These are phyloP conservation scores for Lipomyces orientalis DNA, from an alignment of 805 yeast genomes.

Conservation along the genomic window DNA sequence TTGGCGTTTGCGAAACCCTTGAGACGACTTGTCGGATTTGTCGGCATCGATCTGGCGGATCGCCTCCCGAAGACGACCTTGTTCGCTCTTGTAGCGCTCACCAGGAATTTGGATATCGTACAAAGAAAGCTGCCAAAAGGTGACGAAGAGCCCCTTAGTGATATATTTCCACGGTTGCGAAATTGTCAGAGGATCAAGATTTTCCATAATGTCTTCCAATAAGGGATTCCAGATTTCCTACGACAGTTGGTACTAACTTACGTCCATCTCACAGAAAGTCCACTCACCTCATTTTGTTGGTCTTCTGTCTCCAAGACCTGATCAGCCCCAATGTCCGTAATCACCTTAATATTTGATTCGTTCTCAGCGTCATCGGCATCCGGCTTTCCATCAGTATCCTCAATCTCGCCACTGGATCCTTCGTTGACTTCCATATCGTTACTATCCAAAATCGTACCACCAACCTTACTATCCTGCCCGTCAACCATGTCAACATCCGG, in stretches of 20 bases:
- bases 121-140: conserved; percentile 76
- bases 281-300: neutral
- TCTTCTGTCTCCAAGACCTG: conserved; percentile 3
- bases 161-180: conserved; percentile 41
- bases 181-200: conserved; percentile 40
- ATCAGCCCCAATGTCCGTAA: conserved; percentile 50
- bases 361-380: conserved; percentile 66
- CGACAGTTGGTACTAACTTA: conserved; percentile 17
- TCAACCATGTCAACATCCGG: conserved; percentile 9
- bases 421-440: conserved; percentile 38
- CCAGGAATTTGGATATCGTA: conserved; percentile 69
- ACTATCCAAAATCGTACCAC: conserved; percentile 23
- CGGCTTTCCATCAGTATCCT: conserved; percentile 42
- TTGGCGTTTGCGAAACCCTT: conserved; percentile 14
- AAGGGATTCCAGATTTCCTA: conserved; percentile 55
- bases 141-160: conserved; percentile 53
- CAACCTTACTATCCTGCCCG: conserved; percentile 8
- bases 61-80: conserved; percentile 49
- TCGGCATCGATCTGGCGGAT: conserved; percentile 16
- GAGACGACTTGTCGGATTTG: conserved; percentile 8
- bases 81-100: conserved; percentile 57
- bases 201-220: conserved; percentile 44
- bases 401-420: conserved; percentile 38
- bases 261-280: conserved; percentile 1
- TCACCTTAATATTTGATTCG: conserved; percentile 62